phyloP scores from a whole-genome alignment of 2,329 filamentous ascomycete genomes.

The Pseudogymnoascus sp. region DNA sequence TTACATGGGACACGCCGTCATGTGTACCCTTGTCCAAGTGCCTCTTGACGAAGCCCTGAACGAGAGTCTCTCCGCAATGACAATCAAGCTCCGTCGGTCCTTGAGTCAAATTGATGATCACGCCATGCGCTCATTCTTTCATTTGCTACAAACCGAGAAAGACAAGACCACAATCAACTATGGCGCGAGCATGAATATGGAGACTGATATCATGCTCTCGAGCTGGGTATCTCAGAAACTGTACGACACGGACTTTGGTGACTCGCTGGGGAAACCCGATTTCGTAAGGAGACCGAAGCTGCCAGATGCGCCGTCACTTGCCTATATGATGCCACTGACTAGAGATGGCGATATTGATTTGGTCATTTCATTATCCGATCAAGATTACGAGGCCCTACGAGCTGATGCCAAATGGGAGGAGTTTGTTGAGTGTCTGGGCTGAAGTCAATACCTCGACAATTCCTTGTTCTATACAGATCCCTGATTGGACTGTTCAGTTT shows the following conservation, averaged over 20 bases:
- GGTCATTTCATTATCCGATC: background rate
- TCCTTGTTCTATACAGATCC: background rate
- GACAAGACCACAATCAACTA: slow-evolving; percentile 8
- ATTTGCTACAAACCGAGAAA: background rate
- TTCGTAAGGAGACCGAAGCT: background rate
- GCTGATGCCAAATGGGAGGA: background rate
- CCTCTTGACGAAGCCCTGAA: background rate
- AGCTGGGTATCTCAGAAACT: slow-evolving; percentile 1
- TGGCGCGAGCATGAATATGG: background rate
- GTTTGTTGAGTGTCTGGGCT: background rate
- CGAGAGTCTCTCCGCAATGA: background rate
- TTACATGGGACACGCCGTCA: slow-evolving; percentile 1
- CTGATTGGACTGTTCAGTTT: background rate
- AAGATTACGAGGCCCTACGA: background rate
- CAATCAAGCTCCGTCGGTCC: background rate
- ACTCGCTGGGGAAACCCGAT: background rate
- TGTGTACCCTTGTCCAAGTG: background rate
- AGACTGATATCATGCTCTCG: background rate
- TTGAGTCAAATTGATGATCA: slow-evolving; percentile 2
- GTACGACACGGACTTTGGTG: background rate
- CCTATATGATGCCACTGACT: slow-evolving; percentile 3
- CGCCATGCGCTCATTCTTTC: background rate
- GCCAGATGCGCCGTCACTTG: background rate
- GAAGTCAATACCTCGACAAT: background rate
- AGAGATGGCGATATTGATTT: background rate